Conservation (phyloP, 108 stramenopile species). For the Skeletonema costatum region DNA sequence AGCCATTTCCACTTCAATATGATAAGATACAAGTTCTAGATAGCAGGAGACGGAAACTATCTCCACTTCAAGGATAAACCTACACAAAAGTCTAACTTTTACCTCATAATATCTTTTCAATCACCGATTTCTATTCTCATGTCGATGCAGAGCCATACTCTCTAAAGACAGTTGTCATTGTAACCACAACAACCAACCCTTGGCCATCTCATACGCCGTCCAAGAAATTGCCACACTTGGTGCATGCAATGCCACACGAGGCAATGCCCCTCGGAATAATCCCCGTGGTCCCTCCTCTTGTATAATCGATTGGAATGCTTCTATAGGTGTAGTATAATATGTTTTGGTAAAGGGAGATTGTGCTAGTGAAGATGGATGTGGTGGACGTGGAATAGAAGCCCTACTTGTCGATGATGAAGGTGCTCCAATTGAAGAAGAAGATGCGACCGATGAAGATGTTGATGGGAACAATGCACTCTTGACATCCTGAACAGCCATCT, state of each 20-base stretch:
- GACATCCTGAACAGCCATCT: slow-evolving; percentile 38
- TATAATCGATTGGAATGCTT: slow-evolving; percentile 84
- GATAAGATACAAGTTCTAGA: too few species aligned
- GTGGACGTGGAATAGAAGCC: neutral
- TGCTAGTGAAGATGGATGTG: neutral
- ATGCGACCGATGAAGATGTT: neutral
- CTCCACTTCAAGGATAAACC: too few species aligned
- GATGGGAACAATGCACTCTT: slow-evolving; percentile 31
- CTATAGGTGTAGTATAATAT: slow-evolving; percentile 45
- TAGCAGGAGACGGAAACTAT: too few species aligned
- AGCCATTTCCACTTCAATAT: too few species aligned
- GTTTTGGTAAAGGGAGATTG: slow-evolving; percentile 28
- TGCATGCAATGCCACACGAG: slow-evolving; percentile 88
- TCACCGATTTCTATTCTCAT: too few species aligned
- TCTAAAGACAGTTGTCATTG: neutral
- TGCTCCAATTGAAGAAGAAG: neutral
- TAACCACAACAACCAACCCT: slow-evolving; percentile 58
- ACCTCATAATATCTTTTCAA: too few species aligned
- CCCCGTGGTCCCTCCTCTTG: slow-evolving; percentile 87
- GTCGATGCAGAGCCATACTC: too few species aligned
- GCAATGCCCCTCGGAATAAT: slow-evolving; percentile 88
- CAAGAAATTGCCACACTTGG: slow-evolving; percentile 98
- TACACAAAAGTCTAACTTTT: too few species aligned
- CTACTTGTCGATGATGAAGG: neutral
- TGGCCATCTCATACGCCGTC: slow-evolving; percentile 96